A percentile compares a stretch with the other conserved stretches of the same genome.
Conservation (phyloP, 352 stramenopile species). For the Thalassiosira mediterranea region DNA sequence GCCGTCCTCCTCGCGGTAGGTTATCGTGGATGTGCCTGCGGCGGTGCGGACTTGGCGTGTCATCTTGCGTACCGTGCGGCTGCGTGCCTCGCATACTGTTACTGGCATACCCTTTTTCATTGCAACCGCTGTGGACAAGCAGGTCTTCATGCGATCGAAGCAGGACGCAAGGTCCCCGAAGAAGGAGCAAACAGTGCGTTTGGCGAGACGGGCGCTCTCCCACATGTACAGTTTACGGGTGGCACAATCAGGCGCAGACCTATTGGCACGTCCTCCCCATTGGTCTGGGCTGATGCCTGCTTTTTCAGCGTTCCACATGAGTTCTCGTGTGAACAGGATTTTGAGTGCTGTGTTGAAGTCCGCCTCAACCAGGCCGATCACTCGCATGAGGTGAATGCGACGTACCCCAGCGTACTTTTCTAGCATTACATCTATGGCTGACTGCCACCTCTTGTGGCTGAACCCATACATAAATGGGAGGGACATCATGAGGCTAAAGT, state of each 20-base stretch:
- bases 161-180: conserved; percentile 7
- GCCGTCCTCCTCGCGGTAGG: background rate
- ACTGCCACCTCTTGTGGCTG: conserved; percentile 20
- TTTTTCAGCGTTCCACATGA: conserved; percentile 23
- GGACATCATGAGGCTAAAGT: background rate
- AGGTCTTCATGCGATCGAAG: conserved; percentile 19
- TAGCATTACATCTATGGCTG: conserved; percentile 32
- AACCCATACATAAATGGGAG: conserved; percentile 5
- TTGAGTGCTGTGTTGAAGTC: conserved; percentile 32
- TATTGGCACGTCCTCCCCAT: conserved; percentile 18
- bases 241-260: conserved; percentile 8
- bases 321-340: conserved; percentile 3
- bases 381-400: conserved; percentile 36
- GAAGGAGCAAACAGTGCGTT: conserved; percentile 5
- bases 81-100: background rate
- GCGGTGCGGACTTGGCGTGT: background rate
- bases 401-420: conserved; percentile 32
- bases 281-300: conserved; percentile 25
- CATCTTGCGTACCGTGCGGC: background rate
- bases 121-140: conserved; percentile 2
- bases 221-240: conserved; percentile 26
- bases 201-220: conserved; percentile 10
- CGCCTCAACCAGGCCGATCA: conserved; percentile 49
- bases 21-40: background rate
- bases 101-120: conserved; percentile 1